Base-by-base conservation (phyloP, 2,329 filamentous ascomycete species). In the Dactylonectria macrodidyma region DNA sequence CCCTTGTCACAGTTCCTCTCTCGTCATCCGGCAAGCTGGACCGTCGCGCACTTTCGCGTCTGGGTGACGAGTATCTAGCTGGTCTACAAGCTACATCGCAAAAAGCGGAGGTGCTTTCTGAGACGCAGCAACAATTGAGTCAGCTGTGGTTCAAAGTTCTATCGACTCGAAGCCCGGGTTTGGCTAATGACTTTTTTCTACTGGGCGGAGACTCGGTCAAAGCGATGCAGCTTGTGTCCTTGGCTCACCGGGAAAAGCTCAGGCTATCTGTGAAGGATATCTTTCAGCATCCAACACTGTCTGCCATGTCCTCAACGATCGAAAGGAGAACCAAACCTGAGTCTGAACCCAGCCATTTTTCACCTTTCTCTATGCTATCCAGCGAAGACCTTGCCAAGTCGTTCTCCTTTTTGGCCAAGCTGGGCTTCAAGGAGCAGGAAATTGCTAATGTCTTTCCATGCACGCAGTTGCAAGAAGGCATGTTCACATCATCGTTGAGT, bases 161-260 rank as follows among this genome's bases (percentile, higher is more conserved):
- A 48, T 48, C 46, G 19, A 48, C 46, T 48, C 46, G 19, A 48
- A 24, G n/a, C 46, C 46, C 46, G 8, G 46, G 46, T 22, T 24
- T 48, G 46, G 46, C 46, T 22, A 22, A 48, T 24, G 46, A 48
- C 19, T 48, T 48, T 22, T 48, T 48, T 48, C n/a, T 48, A 24
- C 46, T 48, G 46, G 46, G 46, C 46, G 46, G 46, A 48, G 19
- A 48, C 46, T 48, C 46, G 46, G 46, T 48, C 46, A 48, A 48
- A 48, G 46, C 46, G 46, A 48, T 48, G 46, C 46, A 24, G 46
- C 46, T 48, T 48, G 46, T 48, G 46, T 48, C 19, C 46, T 48
- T 48, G 19, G 46, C 46, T 48, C 46, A 48, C 46, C 46, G 9
- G 46, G 46, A 48, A 48, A 48, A 48, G 46, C 19, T 48, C 19